Percentiles rank a stretch among this genome's conserved stretches.
Evolutionary conservation across 805 yeast genomes (phyloP).

Genomic region (Candida namnaoensis): DNA sequence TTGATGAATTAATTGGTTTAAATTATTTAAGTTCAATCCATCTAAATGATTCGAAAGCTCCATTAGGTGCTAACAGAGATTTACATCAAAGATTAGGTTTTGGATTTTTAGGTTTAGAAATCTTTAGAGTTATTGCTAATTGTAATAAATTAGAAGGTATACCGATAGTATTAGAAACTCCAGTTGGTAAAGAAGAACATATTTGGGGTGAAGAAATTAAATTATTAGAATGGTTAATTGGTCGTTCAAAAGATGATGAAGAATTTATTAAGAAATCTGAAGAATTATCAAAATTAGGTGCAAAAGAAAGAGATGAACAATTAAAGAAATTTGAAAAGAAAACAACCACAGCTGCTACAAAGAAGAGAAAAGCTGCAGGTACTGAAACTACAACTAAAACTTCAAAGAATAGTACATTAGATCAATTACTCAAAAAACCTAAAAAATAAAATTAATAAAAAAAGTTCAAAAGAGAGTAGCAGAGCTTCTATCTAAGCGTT

Average conservation of each 20-base stretch:
- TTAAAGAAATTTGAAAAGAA: slow-evolving; percentile 56
- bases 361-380: slow-evolving; percentile 13
- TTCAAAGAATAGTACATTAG: too few relatives aligned
- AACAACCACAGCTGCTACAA: slow-evolving; percentile 23
- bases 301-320: slow-evolving; percentile 61
- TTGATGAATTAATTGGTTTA: slow-evolving; percentile 67
- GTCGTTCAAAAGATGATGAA: slow-evolving; percentile 38
- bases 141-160: slow-evolving; percentile 48
- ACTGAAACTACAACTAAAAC: background rate
- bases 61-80: slow-evolving; percentile 83
- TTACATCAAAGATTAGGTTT: slow-evolving; percentile 84
- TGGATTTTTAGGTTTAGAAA: slow-evolving; percentile 85
- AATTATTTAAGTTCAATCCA: slow-evolving; percentile 76
- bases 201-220: slow-evolving; percentile 77
- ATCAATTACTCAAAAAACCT: background rate
- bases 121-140: slow-evolving; percentile 72
- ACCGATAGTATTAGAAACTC: slow-evolving; percentile 87
- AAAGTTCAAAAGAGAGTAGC: too few relatives aligned
- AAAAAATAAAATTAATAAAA: background rate
- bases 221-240: slow-evolving; percentile 74
- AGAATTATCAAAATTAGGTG: slow-evolving; percentile 52
- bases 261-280: slow-evolving; percentile 42
- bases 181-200: slow-evolving; percentile 57
- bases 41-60: slow-evolving; percentile 92
- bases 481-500: too few relatives aligned